Evolutionary conservation across 2,329 filamentous ascomycete species (phyloP), one percentile per base, ranked within the genome.

Genomic region (Colletotrichum viniferum): DNA sequence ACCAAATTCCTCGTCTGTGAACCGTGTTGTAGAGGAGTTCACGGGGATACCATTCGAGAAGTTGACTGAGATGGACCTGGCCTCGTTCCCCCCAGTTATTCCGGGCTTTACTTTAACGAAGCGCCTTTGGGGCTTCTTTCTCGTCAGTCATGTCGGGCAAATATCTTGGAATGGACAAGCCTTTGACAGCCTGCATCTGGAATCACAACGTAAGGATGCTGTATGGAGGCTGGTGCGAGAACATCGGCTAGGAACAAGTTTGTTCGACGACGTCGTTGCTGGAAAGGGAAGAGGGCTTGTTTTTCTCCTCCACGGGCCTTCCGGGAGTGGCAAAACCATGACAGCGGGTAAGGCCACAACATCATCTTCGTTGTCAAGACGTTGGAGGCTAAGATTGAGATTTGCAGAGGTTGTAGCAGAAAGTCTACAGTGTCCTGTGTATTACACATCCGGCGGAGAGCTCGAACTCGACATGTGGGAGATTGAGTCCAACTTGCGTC

Each of bases 91-190:
- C 2, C 10, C 43, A 13, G 12, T 48, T 48, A 48, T 48, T 0
- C 43, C 43, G 10, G 43, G 38, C 0, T 48, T 48, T 48, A n/a
- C 38, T 7, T 3, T 48, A 2, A 48, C 38, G 9, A 48, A 48
- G 3, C 38, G 38, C 1, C 18, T 48, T 4, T 48, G 38, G 38
- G 38, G 38, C 2, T 48, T 48, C n/a, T 48, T 48, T 21, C 43
- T 48, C n/a, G 10, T 48, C 10, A 48, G 43, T 13, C 43, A 48
- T 48, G 5, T 21, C 1, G 43, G 43, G 10, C 5, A 48, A 21
- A 48, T 48, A 0, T 0, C 0, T 21, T 48, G 43, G 43, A 48
- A 48, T 48, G n/a, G 5, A 12, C 9, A 48, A 1, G 43, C 43
- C 2, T 48, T 21, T 7, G 10, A 48, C 43, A 48, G n/a, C 5